Base-by-base conservation (phyloP, 2,329 filamentous ascomycete species). In the Phaeosphaeria sp. region DNA sequence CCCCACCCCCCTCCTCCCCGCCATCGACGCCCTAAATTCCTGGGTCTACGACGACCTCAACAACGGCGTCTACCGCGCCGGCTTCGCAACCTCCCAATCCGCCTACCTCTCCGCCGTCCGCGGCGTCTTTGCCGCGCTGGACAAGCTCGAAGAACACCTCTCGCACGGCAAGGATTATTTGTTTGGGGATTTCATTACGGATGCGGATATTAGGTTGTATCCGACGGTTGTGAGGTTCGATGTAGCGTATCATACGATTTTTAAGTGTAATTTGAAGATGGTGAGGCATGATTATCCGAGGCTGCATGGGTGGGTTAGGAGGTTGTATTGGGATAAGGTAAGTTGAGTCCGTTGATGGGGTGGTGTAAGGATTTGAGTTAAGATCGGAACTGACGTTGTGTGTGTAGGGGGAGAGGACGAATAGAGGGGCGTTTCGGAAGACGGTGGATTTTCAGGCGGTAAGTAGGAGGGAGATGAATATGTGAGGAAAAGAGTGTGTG, bases 331-430 rank as follows among this genome's bases (percentile, higher is more conserved):
- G 93, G 88, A 88, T n/a, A 69, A 71, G 18, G 66, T 9, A 88
- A 87, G 76, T 93, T 90, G 80, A 96, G 96, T 79, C 80, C 95
- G 61, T 85, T 88, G 30, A 91, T 95, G 78, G 92, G 96, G 71
- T 84, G 92, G 49, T 89, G 87, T 17, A 92, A 92, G 2, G 96
- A 94, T 75, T 92, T 93, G 36, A 82, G 83, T n/a, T n/a, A n/a
- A n/a, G n/a, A n/a, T n/a, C n/a, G n/a, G n/a, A n/a, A n/a, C n/a
- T n/a, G n/a, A n/a, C n/a, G 50, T 79, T 96, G 59, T 91, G 96
- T 80, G 80, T 78, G 56, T 96, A 72, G 55, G 61, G 66, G 25
- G 66, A 65, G 49, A 49, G 42, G 59, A 72, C 68, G 1, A 61
- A 61, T 42, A 65, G 62, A 5, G 67, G 66, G 5, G 67, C 67